phyloP scores from a whole-genome alignment of 2,329 filamentous ascomycete genomes.

The Exophiala dermatitidis region DNA sequence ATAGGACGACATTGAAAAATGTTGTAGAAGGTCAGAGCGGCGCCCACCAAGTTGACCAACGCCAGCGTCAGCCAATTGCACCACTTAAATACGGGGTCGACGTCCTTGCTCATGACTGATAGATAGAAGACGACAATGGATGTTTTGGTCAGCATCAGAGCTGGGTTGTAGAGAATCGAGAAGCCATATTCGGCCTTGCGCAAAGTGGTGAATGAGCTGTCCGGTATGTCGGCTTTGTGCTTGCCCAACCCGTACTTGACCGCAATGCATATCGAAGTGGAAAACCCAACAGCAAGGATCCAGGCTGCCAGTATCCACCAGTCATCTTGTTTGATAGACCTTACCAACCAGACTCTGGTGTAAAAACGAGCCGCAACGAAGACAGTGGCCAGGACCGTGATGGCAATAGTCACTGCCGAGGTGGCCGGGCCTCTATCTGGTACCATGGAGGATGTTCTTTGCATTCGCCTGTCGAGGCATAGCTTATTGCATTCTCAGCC shows the following conservation, averaged over 20 bases:
- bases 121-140: conserved; percentile 91
- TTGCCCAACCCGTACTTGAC: conserved; percentile 39
- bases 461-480: background rate
- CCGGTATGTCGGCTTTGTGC: conserved; percentile 35
- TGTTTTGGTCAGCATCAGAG: conserved; percentile 58
- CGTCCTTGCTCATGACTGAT: conserved; percentile 59
- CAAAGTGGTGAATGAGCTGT: conserved; percentile 30
- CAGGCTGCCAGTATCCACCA: conserved; percentile 74
- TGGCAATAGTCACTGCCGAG: conserved; percentile 38
- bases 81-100: conserved; percentile 67
- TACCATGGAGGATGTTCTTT: conserved; percentile 15
- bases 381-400: conserved; percentile 59
- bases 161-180: conserved; percentile 48
- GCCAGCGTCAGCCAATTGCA: conserved; percentile 73
- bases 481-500: background rate
- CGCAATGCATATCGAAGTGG: conserved; percentile 41
- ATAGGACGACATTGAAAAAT: conserved; percentile 78
- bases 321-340: conserved; percentile 67
- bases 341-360: conserved; percentile 66
- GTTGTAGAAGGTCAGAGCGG: conserved; percentile 76
- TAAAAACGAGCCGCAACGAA: conserved; percentile 70
- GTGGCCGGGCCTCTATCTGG: conserved; percentile 33
- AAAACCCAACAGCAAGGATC: conserved; percentile 48
- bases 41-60: conserved; percentile 70
- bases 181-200: conserved; percentile 52